A percentile compares a stretch with the other conserved stretches of the same genome.
These are phyloP conservation scores for Dalechampia spathulata DNA, from an alignment of 441 rosid genomes.

Conservation along the genomic window DNA sequence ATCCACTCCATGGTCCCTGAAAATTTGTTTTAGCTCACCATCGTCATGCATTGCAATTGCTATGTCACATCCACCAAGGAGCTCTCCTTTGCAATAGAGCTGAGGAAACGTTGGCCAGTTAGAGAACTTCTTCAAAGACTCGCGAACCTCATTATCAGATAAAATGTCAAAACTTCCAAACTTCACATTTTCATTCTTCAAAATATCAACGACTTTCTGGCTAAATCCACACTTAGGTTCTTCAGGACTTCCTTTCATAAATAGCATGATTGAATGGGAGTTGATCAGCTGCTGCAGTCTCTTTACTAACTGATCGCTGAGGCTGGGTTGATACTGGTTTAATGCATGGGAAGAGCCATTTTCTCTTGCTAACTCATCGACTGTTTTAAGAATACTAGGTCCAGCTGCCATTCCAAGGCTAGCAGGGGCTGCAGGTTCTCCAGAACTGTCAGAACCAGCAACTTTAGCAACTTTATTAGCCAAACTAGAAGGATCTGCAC, in stretches of 20 bases:
- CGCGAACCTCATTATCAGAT: conserved; percentile 62
- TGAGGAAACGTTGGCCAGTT: conserved; percentile 99
- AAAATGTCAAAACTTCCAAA: conserved; percentile 83
- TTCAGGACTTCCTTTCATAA: conserved; percentile 88
- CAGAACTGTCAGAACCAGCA: conserved; percentile 50
- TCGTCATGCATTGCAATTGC: conserved; percentile 77
- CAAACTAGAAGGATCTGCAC: conserved; percentile 90
- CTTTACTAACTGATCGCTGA: conserved; percentile 34
- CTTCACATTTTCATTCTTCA: conserved; percentile 69
- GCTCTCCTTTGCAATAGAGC: conserved; percentile 87
- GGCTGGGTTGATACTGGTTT: conserved; percentile 31
- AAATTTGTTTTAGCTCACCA: conserved; percentile 73
- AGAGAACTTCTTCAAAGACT: conserved; percentile 87
- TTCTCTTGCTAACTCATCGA: conserved; percentile 60
- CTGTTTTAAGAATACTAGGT: conserved; percentile 58
- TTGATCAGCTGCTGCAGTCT: conserved; percentile 53
- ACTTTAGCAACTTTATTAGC: conserved; percentile 84
- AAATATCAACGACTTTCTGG: conserved; percentile 57
- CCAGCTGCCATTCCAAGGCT: conserved; percentile 97
- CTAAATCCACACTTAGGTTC: conserved; percentile 93
- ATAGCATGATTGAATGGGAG: conserved; percentile 77
- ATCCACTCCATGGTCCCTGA: conserved; percentile 56
- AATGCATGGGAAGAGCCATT: conserved; percentile 30
- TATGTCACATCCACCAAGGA: conserved; percentile 92
- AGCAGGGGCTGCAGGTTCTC: conserved; percentile 90